Evolutionary conservation across 352 stramenopile species (phyloP), one percentile per base, ranked within the genome.

Genomic region (Pythium apleroticum): DNA sequence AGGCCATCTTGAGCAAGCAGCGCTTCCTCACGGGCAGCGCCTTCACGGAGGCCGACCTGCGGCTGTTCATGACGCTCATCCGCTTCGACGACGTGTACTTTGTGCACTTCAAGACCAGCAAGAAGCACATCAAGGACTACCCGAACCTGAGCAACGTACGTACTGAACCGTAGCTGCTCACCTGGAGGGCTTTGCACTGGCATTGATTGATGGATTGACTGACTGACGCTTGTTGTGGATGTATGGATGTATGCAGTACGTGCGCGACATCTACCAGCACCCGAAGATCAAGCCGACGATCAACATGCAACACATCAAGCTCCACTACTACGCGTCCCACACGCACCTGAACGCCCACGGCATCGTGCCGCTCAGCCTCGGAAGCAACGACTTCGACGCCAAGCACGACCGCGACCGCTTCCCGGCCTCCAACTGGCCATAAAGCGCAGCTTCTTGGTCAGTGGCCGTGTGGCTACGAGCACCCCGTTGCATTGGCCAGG

Each of bases 241-340:
- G 17, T 50, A 19, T 20, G 30, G 9, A 33, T 52, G n/a, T 62
- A 24, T 56, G 43, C 49, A 89, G 80, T 93, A 91, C 55, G 77
- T 85, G 49, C 78, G 80, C 28, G 82, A 93, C 49, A 90, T 99
- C 55, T 99, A 98, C 77, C 94, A 99, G 74, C 93, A 97, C 63
- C 80, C 84, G 35, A 88, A 78, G 11, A 83, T 99, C 50, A 72
- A 81, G 46, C 82, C 85, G 46, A 90, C 90, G 22, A 82, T 98
- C 39, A 89, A 98, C 72, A 98, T 99, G 87, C 77, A 98, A 50
- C 95, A 99, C 67, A 98, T 99, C 75, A 98, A 98, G 79, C 74
- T 88, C 24, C 96, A 99, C 78, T 99, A 99, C 78, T 99, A 97
- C 72, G 90, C 83, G 30, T 97, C 86, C 20, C 96, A 99, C 77